Evolutionary conservation across 441 rosid species (phyloP).

Genomic region (Euphorbia corollata): DNA sequence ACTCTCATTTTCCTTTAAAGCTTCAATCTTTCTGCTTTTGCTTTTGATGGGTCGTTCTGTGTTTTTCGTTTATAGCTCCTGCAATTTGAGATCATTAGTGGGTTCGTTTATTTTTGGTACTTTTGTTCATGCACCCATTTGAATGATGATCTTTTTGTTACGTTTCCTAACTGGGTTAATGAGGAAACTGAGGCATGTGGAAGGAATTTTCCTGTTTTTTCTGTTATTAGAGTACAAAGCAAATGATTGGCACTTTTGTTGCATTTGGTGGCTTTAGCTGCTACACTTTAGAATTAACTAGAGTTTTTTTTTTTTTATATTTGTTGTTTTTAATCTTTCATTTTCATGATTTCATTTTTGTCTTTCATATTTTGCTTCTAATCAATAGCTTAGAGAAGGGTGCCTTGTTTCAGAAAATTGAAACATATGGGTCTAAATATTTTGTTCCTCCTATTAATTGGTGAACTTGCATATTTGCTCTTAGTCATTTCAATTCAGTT

Average conservation of each 20-base stretch:
- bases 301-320: neutral
- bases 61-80: conserved; percentile 13
- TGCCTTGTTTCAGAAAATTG: neutral
- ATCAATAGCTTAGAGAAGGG: neutral
- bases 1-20: neutral
- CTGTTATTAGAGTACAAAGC: conserved; percentile 1
- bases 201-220: neutral
- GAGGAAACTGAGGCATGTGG: neutral
- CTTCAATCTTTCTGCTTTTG: neutral
- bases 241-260: neutral
- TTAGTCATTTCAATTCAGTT: neutral
- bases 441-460: neutral
- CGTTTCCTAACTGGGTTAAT: neutral
- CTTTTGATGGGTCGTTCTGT: conserved; percentile 15
- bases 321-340: neutral
- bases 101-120: neutral
- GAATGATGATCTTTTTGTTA: neutral
- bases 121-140: conserved; percentile 3
- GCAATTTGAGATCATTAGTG: conserved; percentile 9
- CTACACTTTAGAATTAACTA: conserved; percentile 9
- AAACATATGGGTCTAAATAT: neutral
- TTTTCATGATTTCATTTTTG: neutral
- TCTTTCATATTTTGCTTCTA: neutral
- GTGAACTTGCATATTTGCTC: neutral
- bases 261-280: neutral